Evolutionary conservation across 805 yeast genomes (phyloP).

Genomic region (Torulaspora quercuum): DNA sequence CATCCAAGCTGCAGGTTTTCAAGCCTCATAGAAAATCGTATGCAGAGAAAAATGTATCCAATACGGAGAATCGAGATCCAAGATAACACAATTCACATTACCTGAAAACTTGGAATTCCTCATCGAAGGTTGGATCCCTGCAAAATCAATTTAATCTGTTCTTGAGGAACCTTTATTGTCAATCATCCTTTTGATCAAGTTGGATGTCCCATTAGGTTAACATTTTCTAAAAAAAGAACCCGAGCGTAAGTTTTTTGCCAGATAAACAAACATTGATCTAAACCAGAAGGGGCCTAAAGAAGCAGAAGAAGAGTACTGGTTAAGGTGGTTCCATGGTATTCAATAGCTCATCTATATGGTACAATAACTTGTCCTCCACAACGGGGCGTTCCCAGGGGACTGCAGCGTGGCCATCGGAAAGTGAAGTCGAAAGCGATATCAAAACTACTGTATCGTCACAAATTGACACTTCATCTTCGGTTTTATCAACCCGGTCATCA

Average conservation of each 20-base stretch:
- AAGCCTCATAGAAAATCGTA: no score
- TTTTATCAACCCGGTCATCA: background rate
- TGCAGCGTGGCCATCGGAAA: constrained; percentile 1
- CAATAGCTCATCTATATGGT: constrained; percentile 8
- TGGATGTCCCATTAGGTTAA: no score
- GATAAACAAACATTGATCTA: constrained; percentile 2
- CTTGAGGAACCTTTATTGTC: no score
- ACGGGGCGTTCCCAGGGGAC: background rate
- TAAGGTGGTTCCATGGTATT: constrained; percentile 3
- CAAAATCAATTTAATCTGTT: no score
- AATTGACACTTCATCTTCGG: background rate
- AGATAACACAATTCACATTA: no score
- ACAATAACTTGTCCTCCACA: background rate
- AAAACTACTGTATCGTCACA: constrained; percentile 1
- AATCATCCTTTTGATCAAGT: no score
- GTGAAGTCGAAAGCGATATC: background rate
- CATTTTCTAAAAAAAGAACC: constrained; percentile 10
- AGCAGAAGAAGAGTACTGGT: constrained; percentile 2
- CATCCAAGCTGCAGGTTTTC: no score
- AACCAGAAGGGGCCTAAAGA: background rate
- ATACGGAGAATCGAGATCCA: no score
- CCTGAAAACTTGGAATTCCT: no score
- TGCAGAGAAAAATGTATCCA: no score
- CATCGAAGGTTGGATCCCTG: no score
- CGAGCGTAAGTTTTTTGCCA: constrained; percentile 5